A percentile compares a stretch with the other conserved stretches of the same genome.
Evolutionary conservation across 768 basidiomycete genomes (phyloP).

Genomic region (Clavaria fumosa): DNA sequence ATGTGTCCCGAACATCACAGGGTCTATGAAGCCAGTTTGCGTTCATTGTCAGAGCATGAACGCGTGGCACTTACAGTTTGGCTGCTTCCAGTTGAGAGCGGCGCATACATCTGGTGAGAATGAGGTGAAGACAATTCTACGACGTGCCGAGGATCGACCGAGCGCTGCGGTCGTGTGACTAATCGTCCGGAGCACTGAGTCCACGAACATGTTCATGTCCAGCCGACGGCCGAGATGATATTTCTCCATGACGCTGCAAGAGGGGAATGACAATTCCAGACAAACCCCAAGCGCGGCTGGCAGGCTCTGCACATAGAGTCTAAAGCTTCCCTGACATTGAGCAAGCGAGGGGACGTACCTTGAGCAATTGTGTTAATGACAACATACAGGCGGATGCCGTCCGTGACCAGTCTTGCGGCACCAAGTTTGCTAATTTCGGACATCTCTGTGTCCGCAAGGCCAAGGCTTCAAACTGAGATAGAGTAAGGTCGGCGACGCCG

Average conservation of each 20-base stretch:
- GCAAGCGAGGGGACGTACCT: slow-evolving; percentile 30
- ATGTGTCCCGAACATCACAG: slow-evolving; percentile 85
- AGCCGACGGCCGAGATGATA: slow-evolving; percentile 34
- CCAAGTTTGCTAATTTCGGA: slow-evolving; percentile 17
- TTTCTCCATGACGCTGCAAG: slow-evolving; percentile 29
- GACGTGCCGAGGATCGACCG: slow-evolving; percentile 37
- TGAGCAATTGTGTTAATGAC: slow-evolving; percentile 59
- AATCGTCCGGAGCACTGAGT: slow-evolving; percentile 71
- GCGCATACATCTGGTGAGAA: slow-evolving; percentile 84
- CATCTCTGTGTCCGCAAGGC: slow-evolving; percentile 36
- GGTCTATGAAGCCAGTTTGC: slow-evolving; percentile 36
- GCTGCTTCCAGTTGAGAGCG: slow-evolving; percentile 96
- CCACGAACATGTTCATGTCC: slow-evolving; percentile 71
- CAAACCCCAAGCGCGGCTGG: slow-evolving; percentile 56
- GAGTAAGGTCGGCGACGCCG: slow-evolving; percentile 71
- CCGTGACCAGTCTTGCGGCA: slow-evolving; percentile 29
- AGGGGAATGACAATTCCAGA: slow-evolving; percentile 71
- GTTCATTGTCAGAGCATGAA: not conserved
- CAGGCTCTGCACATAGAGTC: slow-evolving; percentile 28
- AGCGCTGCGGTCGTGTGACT: slow-evolving; percentile 46
- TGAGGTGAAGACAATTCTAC: slow-evolving; percentile 83
- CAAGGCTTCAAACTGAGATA: slow-evolving; percentile 61
- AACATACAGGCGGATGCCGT: slow-evolving; percentile 38
- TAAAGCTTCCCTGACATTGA: slow-evolving; percentile 3
- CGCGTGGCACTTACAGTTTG: slow-evolving; percentile 59